These are phyloP conservation scores for Diaporthe australafricana DNA, from an alignment of 2,329 filamentous ascomycete genomes.

Conservation along the genomic window DNA sequence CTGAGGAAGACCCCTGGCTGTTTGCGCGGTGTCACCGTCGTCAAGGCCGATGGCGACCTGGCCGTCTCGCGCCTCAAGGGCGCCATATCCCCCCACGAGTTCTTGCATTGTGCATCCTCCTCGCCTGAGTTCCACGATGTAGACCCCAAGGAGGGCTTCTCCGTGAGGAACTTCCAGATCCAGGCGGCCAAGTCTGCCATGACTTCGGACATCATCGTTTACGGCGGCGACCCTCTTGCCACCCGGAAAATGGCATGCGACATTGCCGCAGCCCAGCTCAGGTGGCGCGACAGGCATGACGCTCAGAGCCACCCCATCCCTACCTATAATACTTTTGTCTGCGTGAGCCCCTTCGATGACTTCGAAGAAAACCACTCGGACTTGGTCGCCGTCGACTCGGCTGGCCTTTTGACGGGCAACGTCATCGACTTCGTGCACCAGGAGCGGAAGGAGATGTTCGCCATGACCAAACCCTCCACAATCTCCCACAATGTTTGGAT, in stretches of 20 bases:
- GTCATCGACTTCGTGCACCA: constrained; percentile 91
- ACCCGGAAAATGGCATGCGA: constrained; percentile 73
- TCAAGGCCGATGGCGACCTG: constrained; percentile 90
- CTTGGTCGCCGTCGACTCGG: constrained; percentile 80
- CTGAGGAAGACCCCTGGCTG: constrained; percentile 79
- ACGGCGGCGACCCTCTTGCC: constrained; percentile 77
- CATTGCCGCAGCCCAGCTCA: constrained; percentile 80
- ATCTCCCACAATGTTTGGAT: constrained; percentile 92
- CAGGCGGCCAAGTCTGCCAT: constrained; percentile 89
- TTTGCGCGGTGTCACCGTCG: constrained; percentile 83
- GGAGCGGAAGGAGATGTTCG: constrained; percentile 92
- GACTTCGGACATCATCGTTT: constrained; percentile 92
- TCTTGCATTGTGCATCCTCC: constrained; percentile 66
- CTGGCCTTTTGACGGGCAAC: constrained; percentile 78
- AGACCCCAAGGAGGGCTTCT: constrained; percentile 92
- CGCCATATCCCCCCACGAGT: constrained; percentile 83
- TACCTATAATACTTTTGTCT: constrained; percentile 87
- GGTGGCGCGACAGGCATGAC: constrained; percentile 77
- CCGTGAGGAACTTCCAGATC: constrained; percentile 96
- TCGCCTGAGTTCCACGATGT: constrained; percentile 79
- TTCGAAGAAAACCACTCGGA: constrained; percentile 78
- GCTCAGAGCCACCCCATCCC: constrained; percentile 65
- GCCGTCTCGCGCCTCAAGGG: constrained; percentile 83
- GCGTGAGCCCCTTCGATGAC: constrained; percentile 70
- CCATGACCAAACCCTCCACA: constrained; percentile 90